Base-by-base conservation (phyloP, 352 stramenopile species). In the Albugo candida region DNA sequence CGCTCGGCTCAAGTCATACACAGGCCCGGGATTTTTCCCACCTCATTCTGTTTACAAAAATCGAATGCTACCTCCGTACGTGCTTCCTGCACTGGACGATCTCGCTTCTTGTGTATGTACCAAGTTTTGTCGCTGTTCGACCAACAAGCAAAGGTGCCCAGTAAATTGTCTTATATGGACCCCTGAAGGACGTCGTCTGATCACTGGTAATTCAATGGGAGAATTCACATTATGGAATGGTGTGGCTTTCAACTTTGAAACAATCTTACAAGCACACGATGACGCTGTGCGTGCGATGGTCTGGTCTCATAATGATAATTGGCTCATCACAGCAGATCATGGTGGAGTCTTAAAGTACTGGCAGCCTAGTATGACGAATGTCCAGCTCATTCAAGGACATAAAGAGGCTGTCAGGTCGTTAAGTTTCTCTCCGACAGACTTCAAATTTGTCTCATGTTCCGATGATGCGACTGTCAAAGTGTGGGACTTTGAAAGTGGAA, bases 171-270 rank as follows among this genome's bases (percentile, higher is more conserved):
- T 98, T 41, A 94, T 75, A 55, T 98, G 92, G 92, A 97, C 91
- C 31, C 94, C 92, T 11, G 93, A 96, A 51, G 93, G 87, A 17
- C 79, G 87, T 24, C 83, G 88, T 20, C 64, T 96, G 41, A 93
- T 98, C 65, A 98, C 94, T 10, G 94, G 89, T 48, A 97, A 97
- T 61, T 95, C 93, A 56, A 93, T 97, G 48, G 93, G 93, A 39
- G 84, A 95, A 63, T 97, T 98, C 61, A 98, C 92, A 47, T 70
- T 98, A 41, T 98, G 94, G 94, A 97, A 97, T 60, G 91, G 92
- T 3, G 73, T 96, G 39, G 94, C 89, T 21, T 98, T 98, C 70
- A 95, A 95, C 52, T 97, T 97, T 60, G 93, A 97, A 75, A 92
- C 93, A 2, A 97, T 97, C 51, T 78, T 98, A 52, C 84, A 91